Evolutionary conservation across 345 rosid genomes (phyloP), one percentile per base, ranked within the genome.

Genomic region (Murraya paniculata): DNA sequence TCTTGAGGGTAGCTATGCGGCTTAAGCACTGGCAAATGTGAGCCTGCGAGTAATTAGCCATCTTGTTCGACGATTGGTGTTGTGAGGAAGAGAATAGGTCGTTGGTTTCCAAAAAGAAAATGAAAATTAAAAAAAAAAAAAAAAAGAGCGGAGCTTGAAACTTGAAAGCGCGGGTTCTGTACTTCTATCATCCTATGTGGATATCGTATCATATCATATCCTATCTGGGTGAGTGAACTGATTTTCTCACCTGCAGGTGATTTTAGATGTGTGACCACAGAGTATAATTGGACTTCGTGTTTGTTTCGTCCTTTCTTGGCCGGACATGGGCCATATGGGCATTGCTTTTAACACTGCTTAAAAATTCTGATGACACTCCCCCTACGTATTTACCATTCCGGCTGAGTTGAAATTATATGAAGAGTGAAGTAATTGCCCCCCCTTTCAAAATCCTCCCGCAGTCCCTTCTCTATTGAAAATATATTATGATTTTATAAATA

Each of bases 21-120:
- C 84, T 85, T 70, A 93, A 85, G 86, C 94, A 92, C 73, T 91
- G 94, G 83, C 96, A 90, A 7, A 92, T 82, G 62, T 92, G 97
- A 6, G 92, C 84, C 64, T 85, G 86, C 18, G 91, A 90, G 91
- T 78, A 88, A 76, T 56, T 35, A 66, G 84, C 80, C 93, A 72
- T 72, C 10, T 72, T 56, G 22, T 5, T 14, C 3, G 57, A 13
- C 4, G 38, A 30, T 30, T 7, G 68, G 6, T 30, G 1, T 18
- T 18, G 68, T 5, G 68, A 64, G n/a, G 68, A 31, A 19, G 41
- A 16, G 38, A 6, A 31, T 10, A 31, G 5, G 2, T 21, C 9
- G 18, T 11, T 13, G 50, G 50, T 45, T 45, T 13, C 5, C 5
- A 45, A 45, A 13, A 45, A 3, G 50, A 45, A 13, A 45, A 45